Base-by-base conservation (phyloP, 2,329 filamentous ascomycete genomes). In the Ophiostoma australiae region DNA sequence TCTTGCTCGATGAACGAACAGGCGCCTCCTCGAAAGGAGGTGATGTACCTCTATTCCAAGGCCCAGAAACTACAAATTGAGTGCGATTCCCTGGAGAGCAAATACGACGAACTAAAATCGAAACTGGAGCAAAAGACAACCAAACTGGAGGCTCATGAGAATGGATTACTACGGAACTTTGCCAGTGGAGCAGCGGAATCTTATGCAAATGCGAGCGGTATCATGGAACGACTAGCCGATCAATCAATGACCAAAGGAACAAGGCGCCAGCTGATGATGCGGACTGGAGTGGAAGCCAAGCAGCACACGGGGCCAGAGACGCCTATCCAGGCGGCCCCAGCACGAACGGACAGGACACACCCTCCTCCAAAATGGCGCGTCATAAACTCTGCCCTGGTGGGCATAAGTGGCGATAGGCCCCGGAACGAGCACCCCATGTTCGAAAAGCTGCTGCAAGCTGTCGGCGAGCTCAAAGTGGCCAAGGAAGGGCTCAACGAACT, bases 51-150 rank as follows among this genome's bases (percentile, higher is more conserved):
- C 31, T 35, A 37, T 37, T 20, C 13, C 33, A 65, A n/a, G 11
- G 61, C 67, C 2, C 68, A 71, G n/a, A 31, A 11, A 1, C 63
- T 71, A 7, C 37, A 70, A 4, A 58, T 55, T n/a, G 55, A 68
- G 20, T 72, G 69, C 48, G 58, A 69, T 23, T 52, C 37, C 0
- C 48, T 81, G 52, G 76, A 80, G 35, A 76, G 80, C 48, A 79
- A 82, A 63, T 77, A 78, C 4, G 76, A 78, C 39, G 75, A 72
- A 7, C 72, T 81, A 20, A 69, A 70, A 23, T 39, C 69, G 8
- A 58, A 61, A 31, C 68, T 70, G 15, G 68, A 73, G 31, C 61
- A 33, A 10, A 37, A 65, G 27, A 20, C 31, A 13, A 23, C 33
- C 17, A 35, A 23, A 13, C 33, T 65, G 33, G 61, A 65, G 33